phyloP scores from a whole-genome alignment of 2,329 filamentous ascomycete genomes.

The Botrytis hyacinthi region DNA sequence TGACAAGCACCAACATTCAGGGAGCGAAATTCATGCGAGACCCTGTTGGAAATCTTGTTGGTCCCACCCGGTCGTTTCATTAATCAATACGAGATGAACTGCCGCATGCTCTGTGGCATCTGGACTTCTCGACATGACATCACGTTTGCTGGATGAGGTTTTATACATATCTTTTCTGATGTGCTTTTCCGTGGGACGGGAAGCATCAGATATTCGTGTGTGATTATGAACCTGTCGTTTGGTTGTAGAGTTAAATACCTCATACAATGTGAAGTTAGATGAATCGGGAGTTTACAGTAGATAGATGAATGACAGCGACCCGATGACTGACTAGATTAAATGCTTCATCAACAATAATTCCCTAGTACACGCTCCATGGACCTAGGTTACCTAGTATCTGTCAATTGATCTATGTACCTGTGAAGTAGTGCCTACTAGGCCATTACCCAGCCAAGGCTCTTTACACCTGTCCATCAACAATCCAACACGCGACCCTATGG shows the following conservation, averaged over 20 bases:
- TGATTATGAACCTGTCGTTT: not conserved
- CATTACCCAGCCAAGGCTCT: not conserved
- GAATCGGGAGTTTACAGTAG: not conserved
- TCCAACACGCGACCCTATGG: not conserved
- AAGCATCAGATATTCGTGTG: not conserved
- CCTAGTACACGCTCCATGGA: not conserved
- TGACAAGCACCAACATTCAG: not conserved
- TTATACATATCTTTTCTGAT: too few relatives aligned
- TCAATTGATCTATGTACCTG: not conserved
- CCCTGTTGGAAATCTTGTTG: slow-evolving; percentile 1
- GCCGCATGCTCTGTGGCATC: not conserved
- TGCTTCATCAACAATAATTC: not conserved
- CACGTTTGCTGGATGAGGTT: not conserved
- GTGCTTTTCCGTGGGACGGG: not conserved
- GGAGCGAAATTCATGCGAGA: slow-evolving; percentile 1
- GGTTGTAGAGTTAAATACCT: not conserved
- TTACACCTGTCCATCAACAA: not conserved
- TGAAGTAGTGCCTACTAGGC: not conserved
- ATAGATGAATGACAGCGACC: not conserved
- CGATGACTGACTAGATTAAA: not conserved
- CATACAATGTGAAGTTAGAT: not conserved
- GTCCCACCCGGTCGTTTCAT: not conserved
- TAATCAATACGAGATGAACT: slow-evolving; percentile 4
- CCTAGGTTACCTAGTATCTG: not conserved
- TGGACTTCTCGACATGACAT: not conserved